Conservation (phyloP, 148 eudicot genomes). For the Arctostaphylos glauca region DNA sequence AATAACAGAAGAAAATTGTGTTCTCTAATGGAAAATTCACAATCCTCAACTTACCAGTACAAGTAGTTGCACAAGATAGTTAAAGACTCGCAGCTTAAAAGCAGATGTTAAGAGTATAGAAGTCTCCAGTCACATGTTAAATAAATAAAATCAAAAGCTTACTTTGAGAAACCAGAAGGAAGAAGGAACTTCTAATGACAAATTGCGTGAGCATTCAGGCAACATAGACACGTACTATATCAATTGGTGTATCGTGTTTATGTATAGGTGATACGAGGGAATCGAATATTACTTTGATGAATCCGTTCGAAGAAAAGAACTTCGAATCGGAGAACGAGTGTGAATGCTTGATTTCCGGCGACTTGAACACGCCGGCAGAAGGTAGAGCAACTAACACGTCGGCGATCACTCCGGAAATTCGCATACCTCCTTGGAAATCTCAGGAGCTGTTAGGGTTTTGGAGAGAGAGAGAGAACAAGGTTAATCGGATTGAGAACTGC, state of each 20-base stretch:
- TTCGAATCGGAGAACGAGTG: slow-evolving; percentile 30
- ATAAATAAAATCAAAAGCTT: not conserved
- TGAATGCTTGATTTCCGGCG: slow-evolving; percentile 29
- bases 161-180: not conserved
- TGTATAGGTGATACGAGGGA: not conserved
- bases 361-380: slow-evolving; percentile 33
- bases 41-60: not conserved
- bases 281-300: slow-evolving; percentile 24
- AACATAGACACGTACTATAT: not conserved
- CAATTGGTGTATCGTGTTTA: not conserved
- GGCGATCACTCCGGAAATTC: slow-evolving; percentile 41
- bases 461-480: not conserved
- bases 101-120: not conserved
- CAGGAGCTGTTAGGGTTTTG: slow-evolving; percentile 7
- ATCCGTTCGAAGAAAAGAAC: slow-evolving; percentile 15
- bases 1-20: not conserved
- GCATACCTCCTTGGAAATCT: slow-evolving; percentile 28
- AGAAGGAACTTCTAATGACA: not conserved
- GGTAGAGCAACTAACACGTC: slow-evolving; percentile 49
- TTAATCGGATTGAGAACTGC: not conserved
- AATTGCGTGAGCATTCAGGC: not conserved
- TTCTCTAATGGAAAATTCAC: not conserved
- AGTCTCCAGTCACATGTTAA: not conserved
- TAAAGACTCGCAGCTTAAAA: not conserved
- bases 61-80: not conserved